These are phyloP conservation scores for Aquilaria sinensis DNA, from an alignment of 345 rosid species.

Conservation along the genomic window DNA sequence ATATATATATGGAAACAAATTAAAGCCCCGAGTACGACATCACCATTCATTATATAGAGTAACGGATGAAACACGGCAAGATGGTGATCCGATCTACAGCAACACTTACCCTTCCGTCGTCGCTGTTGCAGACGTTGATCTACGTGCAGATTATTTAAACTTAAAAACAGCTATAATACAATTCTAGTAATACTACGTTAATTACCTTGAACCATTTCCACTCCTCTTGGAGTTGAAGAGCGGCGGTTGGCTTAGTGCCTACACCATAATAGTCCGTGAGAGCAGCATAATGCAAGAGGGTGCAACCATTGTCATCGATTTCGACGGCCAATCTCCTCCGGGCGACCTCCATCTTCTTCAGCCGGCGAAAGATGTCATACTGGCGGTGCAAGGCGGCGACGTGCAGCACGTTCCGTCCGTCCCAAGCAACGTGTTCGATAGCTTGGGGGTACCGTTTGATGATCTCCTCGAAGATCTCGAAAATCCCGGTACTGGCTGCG, in stretches of 20 bases:
- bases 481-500: constrained; percentile 16
- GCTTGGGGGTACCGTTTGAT: constrained; percentile 6
- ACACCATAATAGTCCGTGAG: background rate
- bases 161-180: too few relatives aligned
- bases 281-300: constrained; percentile 21
- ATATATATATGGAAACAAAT: too few relatives aligned
- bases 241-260: constrained; percentile 13
- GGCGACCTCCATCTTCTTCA: background rate
- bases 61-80: too few relatives aligned
- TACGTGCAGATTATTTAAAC: too few relatives aligned
- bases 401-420: constrained; percentile 18
- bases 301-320: constrained; percentile 14
- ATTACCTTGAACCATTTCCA: constrained; percentile 24
- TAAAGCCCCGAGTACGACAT: too few relatives aligned
- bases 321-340: constrained; percentile 5
- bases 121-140: too few relatives aligned
- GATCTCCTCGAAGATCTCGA: constrained; percentile 11
- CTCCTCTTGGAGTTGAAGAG: constrained; percentile 21
- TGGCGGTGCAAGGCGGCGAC: constrained; percentile 17
- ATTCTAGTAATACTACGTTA: background rate
- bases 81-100: too few relatives aligned
- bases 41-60: too few relatives aligned
- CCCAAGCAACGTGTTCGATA: background rate
- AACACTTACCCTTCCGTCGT: too few relatives aligned
- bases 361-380: constrained; percentile 10